A percentile compares a stretch with the other conserved stretches of the same genome.
Evolutionary conservation across 176 grass and related monocot genomes (phyloP).

Genomic region (Rhynchospora pubera): DNA sequence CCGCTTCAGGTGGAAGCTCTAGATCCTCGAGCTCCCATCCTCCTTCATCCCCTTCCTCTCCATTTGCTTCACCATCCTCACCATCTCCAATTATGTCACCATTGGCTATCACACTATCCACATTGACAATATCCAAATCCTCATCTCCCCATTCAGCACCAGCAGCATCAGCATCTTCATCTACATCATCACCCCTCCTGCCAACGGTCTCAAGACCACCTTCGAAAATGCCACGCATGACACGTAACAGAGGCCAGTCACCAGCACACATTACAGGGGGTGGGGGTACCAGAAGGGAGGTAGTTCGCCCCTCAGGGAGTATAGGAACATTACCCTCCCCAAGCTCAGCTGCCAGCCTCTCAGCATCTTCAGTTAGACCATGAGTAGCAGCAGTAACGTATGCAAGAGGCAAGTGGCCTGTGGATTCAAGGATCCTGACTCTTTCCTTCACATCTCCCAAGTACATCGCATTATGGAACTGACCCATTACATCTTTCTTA

Average conservation of each 20-base stretch:
- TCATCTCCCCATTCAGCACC: conserved; percentile 92
- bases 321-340: conserved; percentile 66
- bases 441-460: conserved; percentile 68
- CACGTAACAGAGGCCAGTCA: conserved; percentile 87
- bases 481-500: conserved; percentile 70
- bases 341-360: conserved; percentile 62
- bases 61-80: conserved; percentile 54
- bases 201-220: conserved; percentile 66
- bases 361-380: conserved; percentile 62
- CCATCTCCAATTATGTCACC: conserved; percentile 45
- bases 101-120: conserved; percentile 53
- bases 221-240: conserved; percentile 82
- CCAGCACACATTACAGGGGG: conserved; percentile 42
- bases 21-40: conserved; percentile 97
- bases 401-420: conserved; percentile 77
- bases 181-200: conserved; percentile 32
- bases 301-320: conserved; percentile 46
- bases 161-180: conserved; percentile 73
- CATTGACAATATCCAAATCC: conserved; percentile 80
- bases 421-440: conserved; percentile 68
- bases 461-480: conserved; percentile 71
- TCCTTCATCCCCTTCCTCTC: conserved; percentile 58
- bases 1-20: conserved; percentile 66
- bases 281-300: conserved; percentile 60
- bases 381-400: conserved; percentile 76